Conservation (phyloP, 1,284 basidiomycete species). For the Malassezia arunalokei region DNA sequence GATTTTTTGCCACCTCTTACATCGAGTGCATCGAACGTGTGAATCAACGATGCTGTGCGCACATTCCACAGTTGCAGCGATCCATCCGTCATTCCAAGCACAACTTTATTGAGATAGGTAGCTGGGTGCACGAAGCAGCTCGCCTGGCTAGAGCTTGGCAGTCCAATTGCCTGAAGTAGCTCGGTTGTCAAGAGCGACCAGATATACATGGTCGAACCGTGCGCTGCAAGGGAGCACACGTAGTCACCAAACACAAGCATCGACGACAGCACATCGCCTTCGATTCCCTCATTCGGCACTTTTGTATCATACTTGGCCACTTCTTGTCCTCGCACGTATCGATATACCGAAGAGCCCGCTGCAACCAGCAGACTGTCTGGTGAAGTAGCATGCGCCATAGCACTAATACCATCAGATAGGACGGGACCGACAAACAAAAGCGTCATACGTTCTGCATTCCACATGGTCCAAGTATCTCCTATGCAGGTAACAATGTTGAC, state of each 20-base stretch:
- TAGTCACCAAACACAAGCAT: constrained; percentile 40
- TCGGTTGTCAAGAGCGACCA: constrained; percentile 54
- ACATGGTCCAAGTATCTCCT: constrained; percentile 83
- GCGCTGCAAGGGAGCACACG: constrained; percentile 52
- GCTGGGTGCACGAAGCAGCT: constrained; percentile 77
- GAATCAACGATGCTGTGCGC: constrained; percentile 50
- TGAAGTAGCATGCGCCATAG: constrained; percentile 58
- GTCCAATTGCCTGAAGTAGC: constrained; percentile 19
- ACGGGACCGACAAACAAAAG: constrained; percentile 89
- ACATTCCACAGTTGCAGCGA: constrained; percentile 89
- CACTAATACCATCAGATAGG: constrained; percentile 60
- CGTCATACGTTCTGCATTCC: constrained; percentile 87
- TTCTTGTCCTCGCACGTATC: constrained; percentile 77
- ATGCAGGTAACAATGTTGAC: constrained; percentile 71
- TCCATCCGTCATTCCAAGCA: constrained; percentile 72
- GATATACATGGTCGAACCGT: constrained; percentile 64
- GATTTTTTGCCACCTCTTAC: constrained; percentile 17
- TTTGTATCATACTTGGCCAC: constrained; percentile 48
- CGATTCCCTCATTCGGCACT: constrained; percentile 4
- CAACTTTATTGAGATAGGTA: constrained; percentile 91
- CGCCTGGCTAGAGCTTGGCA: constrained; percentile 57
- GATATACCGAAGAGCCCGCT: constrained; percentile 59
- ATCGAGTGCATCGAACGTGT: constrained; percentile 46
- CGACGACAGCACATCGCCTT: constrained; percentile 20
- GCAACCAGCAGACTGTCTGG: constrained; percentile 76